A percentile compares a stretch with the other conserved stretches of the same genome.
These are phyloP conservation scores for Fusarium agapanthi DNA, from an alignment of 2,329 filamentous ascomycete species.

Conservation along the genomic window DNA sequence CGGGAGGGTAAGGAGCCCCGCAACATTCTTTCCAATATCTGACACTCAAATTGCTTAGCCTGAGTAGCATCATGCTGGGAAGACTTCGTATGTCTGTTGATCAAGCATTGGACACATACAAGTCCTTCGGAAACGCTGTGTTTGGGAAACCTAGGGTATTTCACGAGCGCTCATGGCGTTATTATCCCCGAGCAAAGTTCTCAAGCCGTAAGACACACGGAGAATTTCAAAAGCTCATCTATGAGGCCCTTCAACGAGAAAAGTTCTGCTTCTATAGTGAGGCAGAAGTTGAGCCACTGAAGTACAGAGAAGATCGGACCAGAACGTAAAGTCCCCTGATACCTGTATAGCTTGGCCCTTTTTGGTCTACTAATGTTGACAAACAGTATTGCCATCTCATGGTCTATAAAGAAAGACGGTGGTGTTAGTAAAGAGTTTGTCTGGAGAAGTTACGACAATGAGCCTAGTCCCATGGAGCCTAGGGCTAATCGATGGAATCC, in stretches of 20 bases:
- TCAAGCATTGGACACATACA: neutral
- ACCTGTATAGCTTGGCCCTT: too few species aligned
- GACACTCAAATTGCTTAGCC: fast-evolving
- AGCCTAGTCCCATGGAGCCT: neutral
- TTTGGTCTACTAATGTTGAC: too few species aligned
- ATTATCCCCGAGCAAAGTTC: neutral
- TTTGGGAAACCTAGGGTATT: conserved; percentile 8
- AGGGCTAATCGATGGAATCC: neutral
- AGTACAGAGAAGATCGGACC: neutral
- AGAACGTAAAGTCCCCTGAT: neutral
- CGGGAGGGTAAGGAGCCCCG: neutral
- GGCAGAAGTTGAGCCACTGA: fast-evolving
- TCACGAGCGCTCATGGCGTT: neutral
- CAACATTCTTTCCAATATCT: fast-evolving
- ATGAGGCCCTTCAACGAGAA: neutral
- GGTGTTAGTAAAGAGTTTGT: neutral
- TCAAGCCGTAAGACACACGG: neutral
- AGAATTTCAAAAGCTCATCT: neutral
- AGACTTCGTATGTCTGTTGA: neutral
- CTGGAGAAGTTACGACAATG: neutral
- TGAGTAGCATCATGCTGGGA: neutral
- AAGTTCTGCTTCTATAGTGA: fast-evolving
- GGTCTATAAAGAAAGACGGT: neutral
- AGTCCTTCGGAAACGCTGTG: fast-evolving
- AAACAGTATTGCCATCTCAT: neutral